Conservation (phyloP, 768 basidiomycete genomes). For the Thelephora ganbajun region DNA sequence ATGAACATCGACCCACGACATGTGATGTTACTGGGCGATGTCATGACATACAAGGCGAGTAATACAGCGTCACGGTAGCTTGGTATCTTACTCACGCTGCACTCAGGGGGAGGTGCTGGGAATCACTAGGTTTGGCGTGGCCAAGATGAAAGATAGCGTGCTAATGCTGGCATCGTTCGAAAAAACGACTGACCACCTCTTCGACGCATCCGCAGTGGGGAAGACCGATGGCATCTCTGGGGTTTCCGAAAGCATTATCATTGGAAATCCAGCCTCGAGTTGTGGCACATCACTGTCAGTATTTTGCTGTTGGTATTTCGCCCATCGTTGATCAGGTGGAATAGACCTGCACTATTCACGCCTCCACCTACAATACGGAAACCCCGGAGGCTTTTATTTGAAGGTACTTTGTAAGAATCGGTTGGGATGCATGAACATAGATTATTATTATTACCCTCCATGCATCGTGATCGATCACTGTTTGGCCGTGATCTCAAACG, state of each 20-base stretch:
- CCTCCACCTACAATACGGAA: slow-evolving; percentile 22
- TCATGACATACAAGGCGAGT: slow-evolving; percentile 91
- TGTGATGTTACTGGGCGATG: slow-evolving; percentile 95
- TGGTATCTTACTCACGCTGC: neutral
- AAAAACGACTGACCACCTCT: slow-evolving; percentile 98
- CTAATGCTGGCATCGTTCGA: slow-evolving; percentile 99
- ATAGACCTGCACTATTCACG: slow-evolving; percentile 25
- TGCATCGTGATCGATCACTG: no score
- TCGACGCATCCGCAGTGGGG: slow-evolving; percentile 92
- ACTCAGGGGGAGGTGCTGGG: slow-evolving; percentile 88
- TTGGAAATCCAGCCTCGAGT: slow-evolving; percentile 91
- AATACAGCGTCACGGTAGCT: neutral
- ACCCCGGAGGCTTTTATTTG: slow-evolving; percentile 24
- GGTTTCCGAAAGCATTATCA: slow-evolving; percentile 98
- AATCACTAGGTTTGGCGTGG: slow-evolving; percentile 97
- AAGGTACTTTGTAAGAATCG: slow-evolving; percentile 19
- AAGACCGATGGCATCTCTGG: slow-evolving; percentile 93
- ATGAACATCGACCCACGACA: slow-evolving; percentile 99
- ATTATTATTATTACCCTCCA: no score
- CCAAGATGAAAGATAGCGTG: slow-evolving; percentile 99
- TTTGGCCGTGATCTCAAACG: no score
- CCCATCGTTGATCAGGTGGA: neutral
- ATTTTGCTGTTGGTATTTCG: neutral
- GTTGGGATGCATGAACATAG: no score
- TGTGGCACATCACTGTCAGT: slow-evolving; percentile 89